Percentiles rank a stretch among this genome's conserved stretches.
Evolutionary conservation across 148 eudicot genomes (phyloP).

Genomic region (Suaeda aralocaspica): DNA sequence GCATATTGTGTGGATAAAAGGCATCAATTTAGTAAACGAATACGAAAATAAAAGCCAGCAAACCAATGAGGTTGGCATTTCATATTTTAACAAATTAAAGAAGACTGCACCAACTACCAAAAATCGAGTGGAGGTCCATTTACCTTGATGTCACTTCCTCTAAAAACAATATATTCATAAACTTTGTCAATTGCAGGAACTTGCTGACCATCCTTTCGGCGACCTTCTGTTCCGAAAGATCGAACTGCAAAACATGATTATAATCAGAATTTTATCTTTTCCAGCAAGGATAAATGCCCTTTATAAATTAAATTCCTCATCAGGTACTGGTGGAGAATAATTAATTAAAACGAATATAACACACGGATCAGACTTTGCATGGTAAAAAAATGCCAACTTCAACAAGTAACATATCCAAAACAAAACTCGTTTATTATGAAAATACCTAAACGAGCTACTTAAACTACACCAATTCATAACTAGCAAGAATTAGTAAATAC

Average conservation of each 20-base stretch:
- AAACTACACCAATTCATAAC: neutral
- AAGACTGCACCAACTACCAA: neutral
- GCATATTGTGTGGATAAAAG: neutral
- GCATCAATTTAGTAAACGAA: neutral
- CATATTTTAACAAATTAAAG: neutral
- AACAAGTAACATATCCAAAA: neutral
- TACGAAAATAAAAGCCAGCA: neutral
- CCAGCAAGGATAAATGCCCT: neutral
- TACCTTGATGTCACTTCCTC: constrained; percentile 74
- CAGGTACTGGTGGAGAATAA: neutral
- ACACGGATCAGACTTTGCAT: neutral
- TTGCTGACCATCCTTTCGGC: constrained; percentile 53
- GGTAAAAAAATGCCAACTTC: neutral
- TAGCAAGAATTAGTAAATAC: neutral
- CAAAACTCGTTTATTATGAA: neutral
- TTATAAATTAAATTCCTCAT: neutral
- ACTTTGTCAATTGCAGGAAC: constrained; percentile 48
- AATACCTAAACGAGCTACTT: neutral
- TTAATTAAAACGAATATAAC: neutral
- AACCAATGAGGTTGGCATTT: neutral
- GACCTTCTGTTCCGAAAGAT: constrained; percentile 67
- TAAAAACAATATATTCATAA: constrained; percentile 55
- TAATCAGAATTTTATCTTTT: neutral
- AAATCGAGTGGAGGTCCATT: neutral
- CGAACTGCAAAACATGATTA: constrained; percentile 34